phyloP scores from a whole-genome alignment of 2,329 filamentous ascomycete genomes.

The Nemania serpens region DNA sequence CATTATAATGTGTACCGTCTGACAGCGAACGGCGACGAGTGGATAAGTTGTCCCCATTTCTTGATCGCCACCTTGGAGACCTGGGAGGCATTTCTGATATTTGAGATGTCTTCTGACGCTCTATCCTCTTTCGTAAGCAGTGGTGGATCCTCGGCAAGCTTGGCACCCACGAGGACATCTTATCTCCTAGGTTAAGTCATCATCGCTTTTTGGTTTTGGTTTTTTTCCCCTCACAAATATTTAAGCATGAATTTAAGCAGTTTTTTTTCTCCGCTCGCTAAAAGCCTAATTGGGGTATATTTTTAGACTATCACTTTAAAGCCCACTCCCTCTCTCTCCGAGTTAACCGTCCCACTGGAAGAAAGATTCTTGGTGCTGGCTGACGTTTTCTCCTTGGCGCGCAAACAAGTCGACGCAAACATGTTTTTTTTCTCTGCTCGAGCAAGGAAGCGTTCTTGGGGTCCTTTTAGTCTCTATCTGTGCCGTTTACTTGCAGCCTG shows the following conservation, averaged over 20 bases:
- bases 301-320: slow-evolving; percentile 26
- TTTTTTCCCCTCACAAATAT: slow-evolving; percentile 26
- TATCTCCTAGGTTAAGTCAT: not conserved
- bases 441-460: slow-evolving; percentile 4
- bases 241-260: slow-evolving; percentile 44
- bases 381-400: slow-evolving; percentile 13
- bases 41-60: slow-evolving; percentile 15
- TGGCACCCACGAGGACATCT: slow-evolving; percentile 38
- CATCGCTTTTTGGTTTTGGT: slow-evolving; percentile 4
- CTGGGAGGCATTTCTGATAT: slow-evolving; percentile 19
- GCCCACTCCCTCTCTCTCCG: no score
- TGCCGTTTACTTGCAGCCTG: slow-evolving; percentile 7
- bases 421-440: slow-evolving; percentile 4
- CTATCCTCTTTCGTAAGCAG: slow-evolving; percentile 18
- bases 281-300: slow-evolving; percentile 17
- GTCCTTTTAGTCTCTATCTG: not conserved
- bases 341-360: not conserved
- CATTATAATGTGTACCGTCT: slow-evolving; percentile 6
- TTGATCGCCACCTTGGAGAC: slow-evolving; percentile 8
- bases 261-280: slow-evolving; percentile 16
- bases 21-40: slow-evolving; percentile 6
- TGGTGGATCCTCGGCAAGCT: slow-evolving; percentile 31
- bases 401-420: slow-evolving; percentile 25
- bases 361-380: slow-evolving; percentile 18
- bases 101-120: slow-evolving; percentile 21